These are phyloP conservation scores for Loxodes magnus DNA, from an alignment of 73 alveolate species.

Conservation along the genomic window DNA sequence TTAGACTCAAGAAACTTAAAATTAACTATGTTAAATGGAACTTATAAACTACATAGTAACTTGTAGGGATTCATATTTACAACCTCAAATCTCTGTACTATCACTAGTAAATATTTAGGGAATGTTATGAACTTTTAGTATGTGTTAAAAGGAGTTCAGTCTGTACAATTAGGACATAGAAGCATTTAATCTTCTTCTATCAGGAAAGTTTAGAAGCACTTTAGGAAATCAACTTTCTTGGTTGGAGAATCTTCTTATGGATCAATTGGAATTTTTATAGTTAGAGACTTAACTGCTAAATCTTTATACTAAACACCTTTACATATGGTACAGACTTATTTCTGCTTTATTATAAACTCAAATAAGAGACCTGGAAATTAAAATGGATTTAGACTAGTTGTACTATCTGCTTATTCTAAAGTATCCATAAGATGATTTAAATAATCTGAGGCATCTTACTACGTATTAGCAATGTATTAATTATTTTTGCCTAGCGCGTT, in stretches of 20 bases:
- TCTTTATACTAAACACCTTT: constrained; percentile 65
- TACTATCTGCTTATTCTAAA: constrained; percentile 40
- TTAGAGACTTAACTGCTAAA: constrained; percentile 23
- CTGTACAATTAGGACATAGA: constrained; percentile 71
- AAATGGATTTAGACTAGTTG: constrained; percentile 1
- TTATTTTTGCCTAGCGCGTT: constrained; percentile 94
- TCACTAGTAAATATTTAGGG: constrained; percentile 80
- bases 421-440: constrained; percentile 61
- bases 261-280: constrained; percentile 51
- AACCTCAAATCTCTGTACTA: constrained; percentile 78
- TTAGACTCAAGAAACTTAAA: too few species aligned
- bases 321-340: constrained; percentile 78
- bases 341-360: constrained; percentile 66
- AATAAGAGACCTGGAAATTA: constrained; percentile 63
- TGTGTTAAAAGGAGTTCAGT: constrained; percentile 51
- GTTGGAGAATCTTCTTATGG: constrained; percentile 62
- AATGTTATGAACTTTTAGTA: constrained; percentile 52
- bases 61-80: constrained; percentile 96
- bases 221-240: constrained; percentile 43
- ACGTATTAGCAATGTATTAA: constrained; percentile 84
- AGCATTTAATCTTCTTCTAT: constrained; percentile 70
- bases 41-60: constrained; percentile 71
- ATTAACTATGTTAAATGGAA: constrained; percentile 53
- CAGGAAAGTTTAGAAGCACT: constrained; percentile 57
- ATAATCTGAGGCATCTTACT: constrained; percentile 98